Percentiles rank a stretch among this genome's conserved stretches.
phyloP scores from a whole-genome alignment of 2,329 filamentous ascomycete species.

The Metarhizium rileyi region DNA sequence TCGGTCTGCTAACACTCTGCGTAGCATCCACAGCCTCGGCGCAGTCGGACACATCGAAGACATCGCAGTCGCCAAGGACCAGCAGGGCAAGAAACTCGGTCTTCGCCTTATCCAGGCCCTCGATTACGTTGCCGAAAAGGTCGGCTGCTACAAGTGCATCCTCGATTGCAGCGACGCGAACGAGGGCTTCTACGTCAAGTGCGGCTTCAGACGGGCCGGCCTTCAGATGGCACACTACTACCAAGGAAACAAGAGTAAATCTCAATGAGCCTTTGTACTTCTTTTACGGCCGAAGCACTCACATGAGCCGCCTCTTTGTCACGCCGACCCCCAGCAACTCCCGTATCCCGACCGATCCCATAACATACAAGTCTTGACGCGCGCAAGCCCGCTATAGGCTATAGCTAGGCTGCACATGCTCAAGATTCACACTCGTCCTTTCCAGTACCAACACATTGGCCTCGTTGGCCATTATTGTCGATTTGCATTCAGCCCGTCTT shows the following conservation, averaged over 20 bases:
- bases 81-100: constrained; percentile 95
- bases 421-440: not conserved
- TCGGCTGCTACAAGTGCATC: constrained; percentile 96
- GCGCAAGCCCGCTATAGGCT: not conserved
- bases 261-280: constrained; percentile 15
- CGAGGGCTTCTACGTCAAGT: constrained; percentile 97
- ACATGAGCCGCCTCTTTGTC: not conserved
- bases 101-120: constrained; percentile 88
- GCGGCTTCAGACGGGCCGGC: constrained; percentile 84
- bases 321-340: not conserved
- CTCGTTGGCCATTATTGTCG: not conserved
- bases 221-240: constrained; percentile 98
- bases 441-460: not conserved
- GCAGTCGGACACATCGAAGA: constrained; percentile 94
- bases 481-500: not conserved
- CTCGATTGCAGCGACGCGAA: constrained; percentile 94
- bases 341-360: not conserved
- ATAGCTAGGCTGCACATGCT: not conserved
- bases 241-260: constrained; percentile 45
- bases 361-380: not conserved
- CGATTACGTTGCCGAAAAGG: constrained; percentile 75
- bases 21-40: constrained; percentile 68
- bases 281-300: constrained; percentile 4
- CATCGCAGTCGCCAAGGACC: constrained; percentile 87
- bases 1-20: not conserved